A percentile compares a stretch with the other conserved stretches of the same genome.
Conservation (phyloP, 495 filamentous ascomycete species). For the Acidomyces sp. region DNA sequence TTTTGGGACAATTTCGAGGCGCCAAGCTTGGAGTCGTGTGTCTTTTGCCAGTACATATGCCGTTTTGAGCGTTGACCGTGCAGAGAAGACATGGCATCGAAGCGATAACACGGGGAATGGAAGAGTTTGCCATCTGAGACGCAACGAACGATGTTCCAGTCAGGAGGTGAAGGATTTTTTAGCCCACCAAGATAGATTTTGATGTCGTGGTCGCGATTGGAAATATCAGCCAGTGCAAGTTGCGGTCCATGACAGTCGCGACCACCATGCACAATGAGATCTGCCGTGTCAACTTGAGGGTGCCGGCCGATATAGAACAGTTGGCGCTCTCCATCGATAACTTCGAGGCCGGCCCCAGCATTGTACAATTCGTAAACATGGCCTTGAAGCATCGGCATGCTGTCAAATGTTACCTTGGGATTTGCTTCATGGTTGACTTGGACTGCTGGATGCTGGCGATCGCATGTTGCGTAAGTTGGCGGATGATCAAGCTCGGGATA, state of each 20-base stretch:
- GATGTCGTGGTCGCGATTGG: not conserved
- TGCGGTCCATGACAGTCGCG: not conserved
- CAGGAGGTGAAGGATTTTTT: not conserved
- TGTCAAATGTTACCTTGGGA: not conserved
- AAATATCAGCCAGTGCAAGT: not conserved
- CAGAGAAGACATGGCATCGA: not conserved
- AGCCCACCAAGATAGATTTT: not conserved
- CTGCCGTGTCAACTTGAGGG: not conserved
- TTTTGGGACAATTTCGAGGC: not conserved
- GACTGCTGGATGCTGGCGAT: not conserved
- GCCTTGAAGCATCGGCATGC: too few relatives aligned
- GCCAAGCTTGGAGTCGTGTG: not conserved
- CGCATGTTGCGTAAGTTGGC: not conserved
- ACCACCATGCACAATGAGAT: not conserved
- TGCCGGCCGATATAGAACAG: constrained; percentile 1
- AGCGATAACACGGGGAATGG: not conserved
- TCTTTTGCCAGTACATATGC: not conserved
- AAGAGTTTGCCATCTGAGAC: not conserved
- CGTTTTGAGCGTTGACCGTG: not conserved
- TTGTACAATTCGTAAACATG: not conserved
- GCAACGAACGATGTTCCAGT: constrained; percentile 1
- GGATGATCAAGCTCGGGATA: not conserved
- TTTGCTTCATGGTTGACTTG: not conserved
- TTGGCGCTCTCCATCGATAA: not conserved
- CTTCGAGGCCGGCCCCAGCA: not conserved